phyloP scores from a whole-genome alignment of 495 filamentous ascomycete genomes.

The Thozetella sp. region DNA sequence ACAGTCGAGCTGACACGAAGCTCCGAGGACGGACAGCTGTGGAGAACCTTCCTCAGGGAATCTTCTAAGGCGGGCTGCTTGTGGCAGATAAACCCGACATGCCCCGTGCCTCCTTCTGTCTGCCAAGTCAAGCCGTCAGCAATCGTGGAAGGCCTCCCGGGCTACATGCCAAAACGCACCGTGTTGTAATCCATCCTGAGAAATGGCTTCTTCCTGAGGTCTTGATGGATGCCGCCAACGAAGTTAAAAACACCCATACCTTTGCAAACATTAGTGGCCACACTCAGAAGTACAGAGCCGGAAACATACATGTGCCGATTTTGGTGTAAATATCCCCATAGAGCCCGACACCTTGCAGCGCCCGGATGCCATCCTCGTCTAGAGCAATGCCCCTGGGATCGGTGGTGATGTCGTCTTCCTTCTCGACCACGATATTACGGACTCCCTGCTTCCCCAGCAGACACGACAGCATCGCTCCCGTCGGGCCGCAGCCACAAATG shows the following conservation, averaged over 20 bases:
- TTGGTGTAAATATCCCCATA: not conserved
- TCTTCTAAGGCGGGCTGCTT: not conserved
- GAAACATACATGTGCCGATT: not conserved
- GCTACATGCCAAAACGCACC: not conserved
- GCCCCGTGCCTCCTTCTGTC: not conserved
- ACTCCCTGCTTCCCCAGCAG: not conserved
- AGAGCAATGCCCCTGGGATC: not conserved
- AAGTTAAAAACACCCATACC: not conserved
- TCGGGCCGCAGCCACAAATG: not conserved
- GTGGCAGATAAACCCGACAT: not conserved
- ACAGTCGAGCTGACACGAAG: not conserved
- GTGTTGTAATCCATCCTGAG: not conserved
- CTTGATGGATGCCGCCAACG: not conserved
- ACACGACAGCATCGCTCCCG: not conserved
- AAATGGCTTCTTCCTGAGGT: not conserved
- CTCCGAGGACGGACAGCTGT: not conserved
- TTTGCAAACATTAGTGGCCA: not conserved
- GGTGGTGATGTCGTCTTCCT: not conserved
- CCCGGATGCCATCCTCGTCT: not conserved
- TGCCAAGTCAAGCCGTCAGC: not conserved
- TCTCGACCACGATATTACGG: not conserved
- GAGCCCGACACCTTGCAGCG: not conserved
- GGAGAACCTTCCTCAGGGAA: not conserved
- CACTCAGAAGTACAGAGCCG: not conserved
- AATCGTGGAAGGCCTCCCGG: no score